Base-by-base conservation (phyloP, 2,329 filamentous ascomycete species). In the Didymella glomerata region DNA sequence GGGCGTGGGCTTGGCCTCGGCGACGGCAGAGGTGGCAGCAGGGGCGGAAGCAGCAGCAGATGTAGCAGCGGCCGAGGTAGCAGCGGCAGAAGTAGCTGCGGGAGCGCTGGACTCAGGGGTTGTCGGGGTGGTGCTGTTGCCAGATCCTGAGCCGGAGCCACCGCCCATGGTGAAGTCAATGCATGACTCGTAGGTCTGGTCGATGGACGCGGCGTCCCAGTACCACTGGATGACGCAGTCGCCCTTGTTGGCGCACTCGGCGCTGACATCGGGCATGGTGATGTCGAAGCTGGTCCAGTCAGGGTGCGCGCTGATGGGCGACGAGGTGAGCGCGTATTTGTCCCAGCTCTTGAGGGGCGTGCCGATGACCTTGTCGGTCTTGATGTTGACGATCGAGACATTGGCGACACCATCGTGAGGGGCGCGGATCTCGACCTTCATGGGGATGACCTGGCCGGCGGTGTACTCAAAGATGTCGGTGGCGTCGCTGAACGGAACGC, bases 111-210 rank as follows among this genome's bases (percentile, higher is more conserved):
- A n/a, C 2, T 41, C 62, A 30, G 54, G 45, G 24, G 56, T 32
- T 27, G 54, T 60, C n/a, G 40, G 36, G 8, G 36, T 40, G 8
- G 36, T 40, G 36, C 36, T 40, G 36, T 40, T 40, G 10, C 49
- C 57, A 14, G 54, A 52, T 40, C 54, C 59, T 49, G 57, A 61
- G 48, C 60, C 48, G 30, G 62, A 63, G 55, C 60, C 57, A 61
- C 72, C 77, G 48, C 72, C 71, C 57, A 82, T 74, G 41, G 74
- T 80, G 69, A 89, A 88, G 68, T 89, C 86, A 50, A 88, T 78
- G 75, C 86, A 89, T 48, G 82, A 81, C 78, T 87, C 84, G 70
- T 89, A 89, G 11, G 86, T 88, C 80, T 89, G 86, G 57, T 83
- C 68, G 61, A 85, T 82, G 54, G 76, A 78, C 14, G 76, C 67